phyloP scores from a whole-genome alignment of 2,329 filamentous ascomycete genomes.

The Fusarium kyushuense region DNA sequence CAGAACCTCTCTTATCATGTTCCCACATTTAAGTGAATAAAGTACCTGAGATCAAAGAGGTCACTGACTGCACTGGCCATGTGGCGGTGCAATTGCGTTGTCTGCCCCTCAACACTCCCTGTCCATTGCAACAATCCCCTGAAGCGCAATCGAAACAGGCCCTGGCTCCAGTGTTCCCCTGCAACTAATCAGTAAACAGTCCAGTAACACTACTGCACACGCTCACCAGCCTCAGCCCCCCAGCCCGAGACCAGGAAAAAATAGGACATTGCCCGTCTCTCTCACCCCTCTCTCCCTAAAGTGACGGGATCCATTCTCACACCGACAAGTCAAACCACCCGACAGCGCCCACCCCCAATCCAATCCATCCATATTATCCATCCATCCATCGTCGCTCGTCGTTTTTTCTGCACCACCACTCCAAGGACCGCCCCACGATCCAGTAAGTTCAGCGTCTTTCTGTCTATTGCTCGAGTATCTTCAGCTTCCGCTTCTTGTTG shows the following conservation, averaged over 20 bases:
- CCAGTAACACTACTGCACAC: slow-evolving; percentile 16
- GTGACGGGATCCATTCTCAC: slow-evolving; percentile 43
- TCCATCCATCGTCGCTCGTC: slow-evolving; percentile 46
- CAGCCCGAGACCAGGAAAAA: slow-evolving; percentile 42
- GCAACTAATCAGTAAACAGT: slow-evolving; percentile 32
- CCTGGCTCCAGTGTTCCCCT: slow-evolving; percentile 41
- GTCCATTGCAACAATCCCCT: slow-evolving; percentile 28
- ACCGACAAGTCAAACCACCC: slow-evolving; percentile 50
- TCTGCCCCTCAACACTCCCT: slow-evolving; percentile 31
- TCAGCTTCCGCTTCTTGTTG: slow-evolving; percentile 21
- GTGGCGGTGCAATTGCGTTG: slow-evolving; percentile 37
- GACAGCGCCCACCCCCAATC: slow-evolving; percentile 41
- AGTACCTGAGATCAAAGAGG: slow-evolving; percentile 22
- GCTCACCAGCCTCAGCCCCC: slow-evolving; percentile 34
- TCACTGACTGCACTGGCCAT: slow-evolving; percentile 14
- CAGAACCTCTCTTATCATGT: slow-evolving; percentile 9
- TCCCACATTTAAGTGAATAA: slow-evolving; percentile 10
- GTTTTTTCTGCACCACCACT: slow-evolving; percentile 50
- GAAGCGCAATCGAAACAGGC: slow-evolving; percentile 34
- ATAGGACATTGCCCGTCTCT: slow-evolving; percentile 32
- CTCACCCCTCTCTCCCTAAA: slow-evolving; percentile 44
- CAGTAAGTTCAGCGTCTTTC: slow-evolving; percentile 45
- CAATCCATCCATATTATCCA: slow-evolving; percentile 30
- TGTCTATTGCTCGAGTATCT: slow-evolving; percentile 20
- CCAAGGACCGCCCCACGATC: slow-evolving; percentile 49